Base-by-base conservation (phyloP, 805 yeast genomes). In the Monosporozyma aerobia region DNA sequence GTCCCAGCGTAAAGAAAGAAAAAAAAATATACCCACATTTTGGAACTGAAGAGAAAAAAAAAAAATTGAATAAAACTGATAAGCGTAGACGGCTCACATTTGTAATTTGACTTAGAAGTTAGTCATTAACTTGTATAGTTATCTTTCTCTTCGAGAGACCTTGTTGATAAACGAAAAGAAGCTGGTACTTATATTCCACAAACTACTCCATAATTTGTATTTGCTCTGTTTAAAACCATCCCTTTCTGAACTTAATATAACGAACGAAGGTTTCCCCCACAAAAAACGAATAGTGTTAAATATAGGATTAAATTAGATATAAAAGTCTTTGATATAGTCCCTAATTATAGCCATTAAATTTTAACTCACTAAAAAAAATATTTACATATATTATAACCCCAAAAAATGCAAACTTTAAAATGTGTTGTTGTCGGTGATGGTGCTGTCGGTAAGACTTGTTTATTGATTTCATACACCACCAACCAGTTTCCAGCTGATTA, bases 371-470 rank as follows among this genome's bases (percentile, higher is more conserved):
- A 23, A 35, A 35, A 35, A 35, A 2, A 35, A 13, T 13, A 35
- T 13, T 3, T 13, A 35, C 13, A 35, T 35, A 35, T 35, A 35
- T 35, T 35, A 35, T 23, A 48, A 44, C 22, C 19, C 32, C 37
- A 29, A n/a, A 29, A 29, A 29, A 75, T 75, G 79, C 77, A 74
- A 64, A 75, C 79, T 49, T 70, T 87, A 70, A 92, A 92, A 74
- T 94, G 98, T 78, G 98, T 94, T 59, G 97, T 92, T 59, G 98
- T 94, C 53, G 99, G 99, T 59, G 99, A 94, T 74, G 99, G 99
- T 87, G 98, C 98, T 62, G 98, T 94, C 58, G 99, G 99, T 63
- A 92, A 90, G 78, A 92, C 98, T 19, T 92, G 98, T 75, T 81
- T 94, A 57, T 79, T 94, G 61, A 92, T 92, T 66, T 90, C 97